Base-by-base conservation (phyloP, 2,329 filamentous ascomycete genomes). In the Aspergillus pseudoglaucus region DNA sequence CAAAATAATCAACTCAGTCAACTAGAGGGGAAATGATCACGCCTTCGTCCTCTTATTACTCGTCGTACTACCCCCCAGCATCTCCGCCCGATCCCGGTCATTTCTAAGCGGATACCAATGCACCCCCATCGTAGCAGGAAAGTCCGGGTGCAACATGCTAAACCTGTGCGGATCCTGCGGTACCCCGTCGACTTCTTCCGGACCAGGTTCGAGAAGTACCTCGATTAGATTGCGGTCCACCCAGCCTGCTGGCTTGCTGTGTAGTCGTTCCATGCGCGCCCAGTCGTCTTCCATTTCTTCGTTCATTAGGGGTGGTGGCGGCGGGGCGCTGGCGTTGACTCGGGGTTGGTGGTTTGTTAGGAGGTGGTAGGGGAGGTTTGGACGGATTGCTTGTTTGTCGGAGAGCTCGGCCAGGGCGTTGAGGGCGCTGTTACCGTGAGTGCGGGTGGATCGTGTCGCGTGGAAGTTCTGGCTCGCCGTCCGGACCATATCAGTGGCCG, bases 401-500 rank as follows among this genome's bases (percentile, higher is more conserved):
- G 79, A 76, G 17, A 82, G 70, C 51, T 82, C 78, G 10, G 75
- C 76, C 37, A 84, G 70, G 6, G 78, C 74, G 44, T 75, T 78
- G 46, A 79, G 71, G 5, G 75, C 71, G 53, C 77, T 69, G 63
- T 79, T 68, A 47, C 75, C 75, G 46, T 75, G 75, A 5, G 71
- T 76, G 40, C 74, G 70, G 6, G 73, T 76, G 5, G 71, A 80
- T 38, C 64, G 79, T 60, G 72, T 84, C 66, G 65, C 79, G 68
- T 77, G 74, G 56, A 68, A 69, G 39, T 79, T 81, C 47, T 79
- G 77, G 46, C 76, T 80, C 17, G 78, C 72, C 10, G 79, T 79
- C 35, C 82, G 77, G 44, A 79, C 76, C 81, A 84, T 84, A 46
- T 81, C 80, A 4, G 73, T 64, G 1, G 77, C 65, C 0, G 69